A percentile compares a stretch with the other conserved stretches of the same genome.
Conservation (phyloP, 1,284 basidiomycete genomes). For the Amylostereum areolatum region DNA sequence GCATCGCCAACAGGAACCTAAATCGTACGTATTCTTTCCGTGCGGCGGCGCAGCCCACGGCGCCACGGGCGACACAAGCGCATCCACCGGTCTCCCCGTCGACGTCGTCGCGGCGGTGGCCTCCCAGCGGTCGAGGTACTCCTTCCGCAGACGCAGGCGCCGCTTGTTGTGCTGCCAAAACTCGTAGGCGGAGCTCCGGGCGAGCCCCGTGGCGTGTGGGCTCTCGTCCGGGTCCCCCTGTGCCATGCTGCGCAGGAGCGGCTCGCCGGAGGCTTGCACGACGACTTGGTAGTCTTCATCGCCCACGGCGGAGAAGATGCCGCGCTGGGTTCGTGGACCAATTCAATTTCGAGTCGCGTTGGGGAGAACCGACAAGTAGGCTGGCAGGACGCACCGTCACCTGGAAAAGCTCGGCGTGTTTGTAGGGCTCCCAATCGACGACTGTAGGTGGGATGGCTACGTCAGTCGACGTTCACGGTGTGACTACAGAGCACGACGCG, state of each 20-base stretch:
- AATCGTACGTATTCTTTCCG: slow-evolving; percentile 39
- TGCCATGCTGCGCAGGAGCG: slow-evolving; percentile 26
- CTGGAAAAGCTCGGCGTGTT: slow-evolving; percentile 43
- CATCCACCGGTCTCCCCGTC: slow-evolving; percentile 41
- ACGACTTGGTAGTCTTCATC: slow-evolving; percentile 22
- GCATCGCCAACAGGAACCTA: slow-evolving; percentile 1
- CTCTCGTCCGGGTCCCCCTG: slow-evolving; percentile 6
- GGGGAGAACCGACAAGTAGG: too few relatives aligned
- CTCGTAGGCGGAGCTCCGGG: slow-evolving; percentile 25
- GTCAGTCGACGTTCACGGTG: too few relatives aligned
- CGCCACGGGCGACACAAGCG: slow-evolving; percentile 27
- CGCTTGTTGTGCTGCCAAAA: slow-evolving; percentile 39
- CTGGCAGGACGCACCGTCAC: slow-evolving; percentile 31
- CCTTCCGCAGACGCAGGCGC: slow-evolving; percentile 31
- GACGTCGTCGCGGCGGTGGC: slow-evolving; percentile 30
- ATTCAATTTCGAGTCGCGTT: too few relatives aligned
- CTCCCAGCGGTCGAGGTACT: slow-evolving; percentile 42
- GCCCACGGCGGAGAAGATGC: slow-evolving; percentile 27
- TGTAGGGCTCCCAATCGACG: slow-evolving; percentile 47
- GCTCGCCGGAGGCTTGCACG: slow-evolving; percentile 23
- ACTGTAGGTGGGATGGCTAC: too few relatives aligned
- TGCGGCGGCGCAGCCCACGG: slow-evolving; percentile 21
- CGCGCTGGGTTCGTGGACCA: slow-evolving; percentile 18
- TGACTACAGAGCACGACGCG: too few relatives aligned
- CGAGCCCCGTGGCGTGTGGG: slow-evolving; percentile 5